Base-by-base conservation (phyloP, 2,329 filamentous ascomycete species). In the Cytospora paraplurivora region DNA sequence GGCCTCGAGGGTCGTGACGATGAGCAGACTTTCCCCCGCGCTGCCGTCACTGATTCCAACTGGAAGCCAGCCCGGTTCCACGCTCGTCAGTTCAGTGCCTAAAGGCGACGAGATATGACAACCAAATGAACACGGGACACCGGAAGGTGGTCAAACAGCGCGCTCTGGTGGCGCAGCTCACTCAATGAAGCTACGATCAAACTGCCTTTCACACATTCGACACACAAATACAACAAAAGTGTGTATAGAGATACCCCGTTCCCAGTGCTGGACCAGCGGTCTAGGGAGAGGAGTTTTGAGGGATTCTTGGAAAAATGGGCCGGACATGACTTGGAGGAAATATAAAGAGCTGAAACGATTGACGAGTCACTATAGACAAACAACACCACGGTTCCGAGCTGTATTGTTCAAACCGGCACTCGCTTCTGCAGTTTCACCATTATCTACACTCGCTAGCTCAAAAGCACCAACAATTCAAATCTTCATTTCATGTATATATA, bases 151-250 rank as follows among this genome's bases (percentile, higher is more conserved):
- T 19, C 38, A 56, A 52, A 49, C 19, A 65, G 64, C 64, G 62
- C 64, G 59, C 57, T 59, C 62, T 66, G 62, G 64, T 58, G 64
- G 59, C 59, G 64, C 64, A 53, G 64, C 62, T 56, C 50, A 54
- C 54, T 59, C 64, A 38, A 66, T 54, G 64, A 66, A 61, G 64
- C 62, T 59, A 66, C 55, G 62, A 64, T 56, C 62, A 61, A 27
- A 61, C 41, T 54, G 54, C 54, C 56, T 56, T 66, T 66, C 56
- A 61, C 38, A 19, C 51, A 61, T 33, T 54, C 15, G 33, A 47
- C 59, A 55, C 41, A 38, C 19, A 47, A 15, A 19, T 21, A 17
- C 21, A 41, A 35, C 7, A 50, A 15, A 32, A 17, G 51, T 61
- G 34, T 55, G 27, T 58, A 51, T 50, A 60, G 55, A 63, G 54